Evolutionary conservation across 352 stramenopile species (phyloP).

Genomic region (Pythium pyrilobum): DNA sequence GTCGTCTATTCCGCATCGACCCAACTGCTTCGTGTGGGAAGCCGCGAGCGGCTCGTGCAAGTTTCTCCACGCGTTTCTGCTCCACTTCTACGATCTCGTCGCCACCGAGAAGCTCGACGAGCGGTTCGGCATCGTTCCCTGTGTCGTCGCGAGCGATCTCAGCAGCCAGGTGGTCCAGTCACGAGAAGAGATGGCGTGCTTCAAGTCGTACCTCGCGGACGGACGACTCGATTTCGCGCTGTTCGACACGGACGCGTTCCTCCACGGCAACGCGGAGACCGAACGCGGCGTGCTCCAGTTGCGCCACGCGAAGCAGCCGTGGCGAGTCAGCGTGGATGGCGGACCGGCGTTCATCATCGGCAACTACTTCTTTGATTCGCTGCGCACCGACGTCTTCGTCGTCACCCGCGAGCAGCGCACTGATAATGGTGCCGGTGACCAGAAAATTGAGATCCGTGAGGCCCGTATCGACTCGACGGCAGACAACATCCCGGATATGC

Average conservation of each 20-base stretch:
- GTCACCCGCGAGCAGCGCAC: too few species aligned
- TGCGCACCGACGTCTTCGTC: slow-evolving; percentile 62
- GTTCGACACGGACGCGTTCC: slow-evolving; percentile 56
- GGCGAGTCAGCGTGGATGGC: slow-evolving; percentile 41
- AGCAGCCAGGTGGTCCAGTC: slow-evolving; percentile 66
- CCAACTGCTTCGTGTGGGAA: slow-evolving; percentile 83
- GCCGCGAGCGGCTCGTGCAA: slow-evolving; percentile 80
- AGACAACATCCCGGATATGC: slow-evolving; percentile 43
- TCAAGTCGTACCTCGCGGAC: slow-evolving; percentile 36
- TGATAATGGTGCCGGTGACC: too few species aligned
- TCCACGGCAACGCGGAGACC: slow-evolving; percentile 2
- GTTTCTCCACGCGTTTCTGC: slow-evolving; percentile 65
- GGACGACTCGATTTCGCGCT: slow-evolving; percentile 59
- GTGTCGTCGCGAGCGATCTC: slow-evolving; percentile 67
- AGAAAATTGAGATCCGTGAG: slow-evolving; percentile 25
- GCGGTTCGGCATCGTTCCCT: slow-evolving; percentile 30
- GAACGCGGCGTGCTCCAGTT: slow-evolving; percentile 22
- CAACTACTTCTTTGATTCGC: slow-evolving; percentile 82
- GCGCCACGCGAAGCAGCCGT: slow-evolving; percentile 20
- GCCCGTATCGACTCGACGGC: slow-evolving; percentile 38
- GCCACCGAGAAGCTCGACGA: slow-evolving; percentile 12
- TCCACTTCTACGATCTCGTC: slow-evolving; percentile 56
- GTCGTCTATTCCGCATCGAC: background rate
- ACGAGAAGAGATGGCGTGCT: slow-evolving; percentile 52
- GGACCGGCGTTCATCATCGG: slow-evolving; percentile 69